Evolutionary conservation across 805 yeast species (phyloP).

Genomic region (Candida anglica): DNA sequence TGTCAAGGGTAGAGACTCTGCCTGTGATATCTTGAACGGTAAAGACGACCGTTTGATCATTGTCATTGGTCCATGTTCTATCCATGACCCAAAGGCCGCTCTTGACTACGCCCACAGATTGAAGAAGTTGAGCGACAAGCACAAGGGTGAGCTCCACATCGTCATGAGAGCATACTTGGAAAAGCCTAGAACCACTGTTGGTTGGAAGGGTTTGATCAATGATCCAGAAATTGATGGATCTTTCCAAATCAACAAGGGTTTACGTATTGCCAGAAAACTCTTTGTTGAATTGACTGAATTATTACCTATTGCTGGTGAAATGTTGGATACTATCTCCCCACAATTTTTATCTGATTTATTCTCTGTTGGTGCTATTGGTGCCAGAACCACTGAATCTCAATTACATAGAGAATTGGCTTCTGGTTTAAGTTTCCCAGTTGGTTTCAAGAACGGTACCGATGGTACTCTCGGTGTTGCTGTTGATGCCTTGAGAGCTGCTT

Average conservation of each 20-base stretch:
- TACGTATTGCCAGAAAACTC: constrained; percentile 81
- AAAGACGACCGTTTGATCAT: constrained; percentile 83
- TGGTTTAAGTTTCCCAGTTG: constrained; percentile 95
- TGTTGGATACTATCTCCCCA: constrained; percentile 97
- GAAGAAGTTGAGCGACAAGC: constrained; percentile 51
- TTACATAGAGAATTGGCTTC: constrained; percentile 96
- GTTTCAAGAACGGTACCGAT: constrained; percentile 97
- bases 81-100: constrained; percentile 93
- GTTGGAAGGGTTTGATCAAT: constrained; percentile 97
- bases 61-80: constrained; percentile 95
- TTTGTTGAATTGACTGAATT: constrained; percentile 77
- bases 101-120: constrained; percentile 77
- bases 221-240: constrained; percentile 95
- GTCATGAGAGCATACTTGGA: constrained; percentile 98
- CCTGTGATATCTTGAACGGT: constrained; percentile 71
- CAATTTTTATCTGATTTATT: constrained; percentile 90
- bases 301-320: constrained; percentile 94
- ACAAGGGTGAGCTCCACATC: constrained; percentile 72
- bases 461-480: constrained; percentile 92
- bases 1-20: constrained; percentile 69
- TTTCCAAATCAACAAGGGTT: constrained; percentile 92
- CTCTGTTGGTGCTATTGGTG: constrained; percentile 97
- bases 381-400: constrained; percentile 98
- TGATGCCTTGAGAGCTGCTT: constrained; percentile 90
- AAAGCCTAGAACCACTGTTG: constrained; percentile 97